These are phyloP conservation scores for Toxicodendron radicans DNA, from an alignment of 345 rosid species.

Conservation along the genomic window DNA sequence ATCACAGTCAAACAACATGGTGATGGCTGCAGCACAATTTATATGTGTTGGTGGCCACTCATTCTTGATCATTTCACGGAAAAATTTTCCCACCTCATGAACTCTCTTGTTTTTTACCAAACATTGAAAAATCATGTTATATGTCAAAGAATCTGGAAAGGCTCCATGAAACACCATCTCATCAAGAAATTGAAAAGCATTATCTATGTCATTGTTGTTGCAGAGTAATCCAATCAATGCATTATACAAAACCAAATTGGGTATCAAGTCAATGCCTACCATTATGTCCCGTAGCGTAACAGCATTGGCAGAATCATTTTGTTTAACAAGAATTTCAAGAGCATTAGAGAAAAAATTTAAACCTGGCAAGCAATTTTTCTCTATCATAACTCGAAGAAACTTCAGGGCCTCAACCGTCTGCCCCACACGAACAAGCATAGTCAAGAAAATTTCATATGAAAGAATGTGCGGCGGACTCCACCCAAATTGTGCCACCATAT, in stretches of 20 bases:
- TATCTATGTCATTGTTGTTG: slow-evolving; percentile 36
- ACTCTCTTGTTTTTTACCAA: slow-evolving; percentile 48
- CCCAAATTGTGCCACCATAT: slow-evolving; percentile 46
- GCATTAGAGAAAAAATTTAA: slow-evolving; percentile 46
- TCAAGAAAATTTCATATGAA: slow-evolving; percentile 46
- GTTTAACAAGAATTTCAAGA: slow-evolving; percentile 45
- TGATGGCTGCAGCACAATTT: slow-evolving; percentile 45
- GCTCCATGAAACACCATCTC: slow-evolving; percentile 52
- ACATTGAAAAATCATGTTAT: slow-evolving; percentile 50
- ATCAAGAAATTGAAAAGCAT: slow-evolving; percentile 50
- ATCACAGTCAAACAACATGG: slow-evolving; percentile 40
- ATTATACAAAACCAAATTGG: slow-evolving; percentile 52
- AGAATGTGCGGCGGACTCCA: slow-evolving; percentile 32
- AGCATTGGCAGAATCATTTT: slow-evolving; percentile 30
- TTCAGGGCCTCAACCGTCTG: slow-evolving; percentile 40
- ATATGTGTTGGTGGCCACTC: slow-evolving; percentile 43
- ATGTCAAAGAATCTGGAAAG: slow-evolving; percentile 52
- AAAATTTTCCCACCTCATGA: slow-evolving; percentile 38
- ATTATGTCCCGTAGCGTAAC: slow-evolving; percentile 45
- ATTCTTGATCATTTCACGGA: slow-evolving; percentile 58
- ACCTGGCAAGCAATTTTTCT: slow-evolving; percentile 51
- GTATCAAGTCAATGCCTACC: slow-evolving; percentile 40
- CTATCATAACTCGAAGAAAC: slow-evolving; percentile 47
- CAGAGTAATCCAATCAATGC: slow-evolving; percentile 46
- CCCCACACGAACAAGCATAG: slow-evolving; percentile 33